These are phyloP conservation scores for Cordyceps fumosorosea DNA, from an alignment of 2,329 filamentous ascomycete species.

Conservation along the genomic window DNA sequence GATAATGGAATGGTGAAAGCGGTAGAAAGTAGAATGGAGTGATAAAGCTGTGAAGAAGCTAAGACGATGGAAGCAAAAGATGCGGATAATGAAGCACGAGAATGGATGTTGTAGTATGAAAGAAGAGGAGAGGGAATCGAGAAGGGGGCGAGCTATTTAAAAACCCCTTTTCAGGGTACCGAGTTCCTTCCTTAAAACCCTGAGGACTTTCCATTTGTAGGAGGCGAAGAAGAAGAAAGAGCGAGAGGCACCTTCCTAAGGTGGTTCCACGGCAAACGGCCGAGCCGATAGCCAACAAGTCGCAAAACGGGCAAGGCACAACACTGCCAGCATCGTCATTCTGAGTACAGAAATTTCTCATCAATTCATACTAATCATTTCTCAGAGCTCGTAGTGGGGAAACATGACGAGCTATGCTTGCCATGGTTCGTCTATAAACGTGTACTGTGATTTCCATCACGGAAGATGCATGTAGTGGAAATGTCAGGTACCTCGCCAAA, in stretches of 20 bases:
- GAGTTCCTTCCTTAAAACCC: not conserved
- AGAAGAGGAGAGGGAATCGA: not conserved
- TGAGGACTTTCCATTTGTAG: not conserved
- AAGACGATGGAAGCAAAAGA: conserved; percentile 9
- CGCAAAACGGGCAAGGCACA: not conserved
- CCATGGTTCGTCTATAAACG: conserved; percentile 5
- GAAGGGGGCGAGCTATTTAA: conserved; percentile 2
- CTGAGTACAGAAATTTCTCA: not conserved
- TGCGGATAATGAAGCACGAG: conserved; percentile 7
- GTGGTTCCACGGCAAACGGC: not conserved
- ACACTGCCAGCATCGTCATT: not conserved
- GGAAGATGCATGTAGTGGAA: not conserved
- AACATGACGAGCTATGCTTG: not conserved
- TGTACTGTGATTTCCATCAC: not conserved
- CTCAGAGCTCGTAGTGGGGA: not conserved
- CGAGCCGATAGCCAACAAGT: not conserved
- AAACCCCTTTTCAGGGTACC: not conserved
- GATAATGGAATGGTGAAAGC: not conserved
- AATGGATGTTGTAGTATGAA: conserved; percentile 10
- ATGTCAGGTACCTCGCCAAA: not conserved
- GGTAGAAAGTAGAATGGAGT: conserved; percentile 1
- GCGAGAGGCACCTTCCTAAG: not conserved
- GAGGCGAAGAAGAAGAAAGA: not conserved
- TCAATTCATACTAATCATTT: conserved; percentile 8
- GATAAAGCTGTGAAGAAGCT: conserved; percentile 9